phyloP scores from a whole-genome alignment of 345 rosid species.

The Hypericum perforatum region DNA sequence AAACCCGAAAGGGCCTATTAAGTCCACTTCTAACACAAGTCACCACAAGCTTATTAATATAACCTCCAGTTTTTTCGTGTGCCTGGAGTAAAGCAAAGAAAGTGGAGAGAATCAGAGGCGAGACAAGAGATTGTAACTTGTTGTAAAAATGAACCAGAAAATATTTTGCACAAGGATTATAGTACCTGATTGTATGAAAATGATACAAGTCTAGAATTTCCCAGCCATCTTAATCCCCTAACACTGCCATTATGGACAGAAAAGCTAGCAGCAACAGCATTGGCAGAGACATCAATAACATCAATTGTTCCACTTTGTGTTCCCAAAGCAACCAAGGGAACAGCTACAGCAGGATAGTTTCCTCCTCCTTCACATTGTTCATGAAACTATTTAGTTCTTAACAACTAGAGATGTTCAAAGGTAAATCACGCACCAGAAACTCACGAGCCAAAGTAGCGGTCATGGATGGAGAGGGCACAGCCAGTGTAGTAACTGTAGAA shows the following conservation, averaged over 20 bases:
- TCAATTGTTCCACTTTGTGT: constrained; percentile 86
- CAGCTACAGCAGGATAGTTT: constrained; percentile 79
- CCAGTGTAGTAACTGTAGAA: constrained; percentile 82
- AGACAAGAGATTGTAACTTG: background rate
- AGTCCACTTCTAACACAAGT: constrained; percentile 96
- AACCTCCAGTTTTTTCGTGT: constrained; percentile 88
- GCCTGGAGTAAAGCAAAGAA: constrained; percentile 34
- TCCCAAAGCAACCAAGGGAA: constrained; percentile 97
- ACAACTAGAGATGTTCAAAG: background rate
- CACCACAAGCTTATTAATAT: constrained; percentile 72
- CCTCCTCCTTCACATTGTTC: constrained; percentile 67
- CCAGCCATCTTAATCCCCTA: constrained; percentile 94
- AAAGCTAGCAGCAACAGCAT: constrained; percentile 80
- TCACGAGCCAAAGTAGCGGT: constrained; percentile 90
- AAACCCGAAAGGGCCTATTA: constrained; percentile 72
- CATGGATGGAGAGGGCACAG: constrained; percentile 89
- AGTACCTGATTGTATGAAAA: constrained; percentile 73
- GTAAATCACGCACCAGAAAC: constrained; percentile 22
- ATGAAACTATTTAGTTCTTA: constrained; percentile 8
- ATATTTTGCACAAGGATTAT: background rate
- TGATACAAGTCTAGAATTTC: constrained; percentile 93
- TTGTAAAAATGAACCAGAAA: background rate
- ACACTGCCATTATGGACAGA: constrained; percentile 66
- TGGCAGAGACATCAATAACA: constrained; percentile 85
- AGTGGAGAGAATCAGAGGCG: background rate